A percentile compares a stretch with the other conserved stretches of the same genome.
phyloP scores from a whole-genome alignment of 2,329 filamentous ascomycete species.

The Aspergillus quadrilineatus region DNA sequence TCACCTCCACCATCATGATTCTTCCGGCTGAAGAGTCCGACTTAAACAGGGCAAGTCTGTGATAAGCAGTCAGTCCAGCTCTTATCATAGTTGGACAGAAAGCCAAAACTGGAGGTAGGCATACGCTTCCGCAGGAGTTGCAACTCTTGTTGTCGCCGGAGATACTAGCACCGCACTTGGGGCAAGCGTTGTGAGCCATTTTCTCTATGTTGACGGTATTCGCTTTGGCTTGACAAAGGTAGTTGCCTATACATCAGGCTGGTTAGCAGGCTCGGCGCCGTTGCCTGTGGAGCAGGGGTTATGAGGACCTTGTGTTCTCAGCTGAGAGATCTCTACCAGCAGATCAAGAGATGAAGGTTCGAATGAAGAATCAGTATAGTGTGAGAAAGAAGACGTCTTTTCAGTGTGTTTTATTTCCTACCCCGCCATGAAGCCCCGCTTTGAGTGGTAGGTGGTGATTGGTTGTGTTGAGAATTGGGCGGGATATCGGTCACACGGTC shows the following conservation, averaged over 20 bases:
- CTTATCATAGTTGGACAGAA: neutral
- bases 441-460: constrained; percentile 10
- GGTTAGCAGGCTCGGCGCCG: constrained; percentile 1
- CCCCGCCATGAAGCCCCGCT: constrained; percentile 14
- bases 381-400: neutral
- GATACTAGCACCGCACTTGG: constrained; percentile 28
- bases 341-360: neutral
- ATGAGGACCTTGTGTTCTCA: neutral
- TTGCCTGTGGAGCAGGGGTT: neutral
- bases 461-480: neutral
- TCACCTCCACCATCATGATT: neutral
- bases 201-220: neutral
- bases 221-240: neutral
- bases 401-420: neutral
- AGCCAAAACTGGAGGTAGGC: neutral
- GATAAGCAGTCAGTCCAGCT: constrained; percentile 2
- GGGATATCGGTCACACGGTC: constrained; percentile 8
- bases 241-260: neutral
- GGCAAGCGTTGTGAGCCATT: constrained; percentile 29
- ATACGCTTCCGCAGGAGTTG: constrained; percentile 29
- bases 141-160: constrained; percentile 30
- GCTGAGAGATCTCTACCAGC: neutral
- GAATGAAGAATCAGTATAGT: neutral
- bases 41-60: constrained; percentile 25
- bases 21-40: neutral